Conservation (phyloP, 2,329 filamentous ascomycete species). For the Amphichorda felina region DNA sequence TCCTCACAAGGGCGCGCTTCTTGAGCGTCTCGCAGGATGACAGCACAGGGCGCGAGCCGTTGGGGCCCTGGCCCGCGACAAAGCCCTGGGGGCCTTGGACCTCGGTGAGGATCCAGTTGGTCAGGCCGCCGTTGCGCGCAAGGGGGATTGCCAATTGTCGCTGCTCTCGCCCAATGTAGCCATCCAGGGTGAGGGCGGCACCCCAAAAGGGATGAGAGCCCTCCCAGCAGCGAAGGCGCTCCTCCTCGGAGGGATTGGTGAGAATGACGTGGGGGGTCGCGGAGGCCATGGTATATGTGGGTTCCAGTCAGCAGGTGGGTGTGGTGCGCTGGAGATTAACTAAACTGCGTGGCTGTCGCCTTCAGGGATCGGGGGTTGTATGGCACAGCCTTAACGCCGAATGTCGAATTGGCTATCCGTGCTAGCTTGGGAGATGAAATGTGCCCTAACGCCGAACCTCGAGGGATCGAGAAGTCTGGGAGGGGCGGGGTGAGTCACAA, state of each 20-base stretch:
- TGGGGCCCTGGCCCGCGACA: too few relatives aligned
- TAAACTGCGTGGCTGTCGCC: too few relatives aligned
- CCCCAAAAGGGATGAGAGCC: slow-evolving; percentile 48
- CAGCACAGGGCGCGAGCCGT: slow-evolving; percentile 37
- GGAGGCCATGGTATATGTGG: background rate
- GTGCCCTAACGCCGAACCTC: too few relatives aligned
- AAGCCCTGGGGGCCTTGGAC: slow-evolving; percentile 5
- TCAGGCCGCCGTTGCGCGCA: slow-evolving; percentile 44
- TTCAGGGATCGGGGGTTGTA: too few relatives aligned
- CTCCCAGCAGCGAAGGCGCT: slow-evolving; percentile 42
- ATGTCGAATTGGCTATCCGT: too few relatives aligned
- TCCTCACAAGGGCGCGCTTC: slow-evolving; percentile 41
- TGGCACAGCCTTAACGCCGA: too few relatives aligned
- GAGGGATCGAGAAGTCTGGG: too few relatives aligned
- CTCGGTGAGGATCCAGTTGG: slow-evolving; percentile 53
- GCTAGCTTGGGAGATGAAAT: too few relatives aligned
- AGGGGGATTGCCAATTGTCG: slow-evolving; percentile 46
- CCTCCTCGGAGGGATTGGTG: slow-evolving; percentile 37
- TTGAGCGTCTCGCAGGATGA: slow-evolving; percentile 53
- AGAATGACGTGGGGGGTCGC: background rate
- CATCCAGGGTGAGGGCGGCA: slow-evolving; percentile 35
- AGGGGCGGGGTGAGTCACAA: too few relatives aligned
- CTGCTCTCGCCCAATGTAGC: slow-evolving; percentile 48
- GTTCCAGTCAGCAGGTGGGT: too few relatives aligned
- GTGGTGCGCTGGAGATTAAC: too few relatives aligned